A percentile compares a stretch with the other conserved stretches of the same genome.
Conservation (phyloP, 257 asterid genomes). For the Solanum rostratum region DNA sequence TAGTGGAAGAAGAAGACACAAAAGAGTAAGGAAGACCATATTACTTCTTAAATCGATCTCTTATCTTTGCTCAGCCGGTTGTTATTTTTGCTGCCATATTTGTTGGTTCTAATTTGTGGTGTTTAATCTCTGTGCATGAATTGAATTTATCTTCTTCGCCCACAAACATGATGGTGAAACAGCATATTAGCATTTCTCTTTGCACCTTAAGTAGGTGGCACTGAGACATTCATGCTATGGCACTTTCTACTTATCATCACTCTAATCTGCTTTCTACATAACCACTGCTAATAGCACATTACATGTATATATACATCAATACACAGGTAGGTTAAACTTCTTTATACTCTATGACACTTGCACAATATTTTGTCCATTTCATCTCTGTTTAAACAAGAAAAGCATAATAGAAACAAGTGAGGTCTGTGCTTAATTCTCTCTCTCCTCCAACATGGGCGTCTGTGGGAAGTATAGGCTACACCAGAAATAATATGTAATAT, state of each 20-base stretch:
- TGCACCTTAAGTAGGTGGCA: not conserved
- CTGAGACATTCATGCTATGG: not conserved
- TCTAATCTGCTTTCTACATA: not conserved
- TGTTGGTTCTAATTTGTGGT: not conserved
- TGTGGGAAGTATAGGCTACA: not conserved
- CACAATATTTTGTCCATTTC: not conserved
- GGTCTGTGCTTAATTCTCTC: not conserved
- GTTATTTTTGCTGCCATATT: not conserved
- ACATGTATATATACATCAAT: not conserved
- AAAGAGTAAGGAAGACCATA: not conserved
- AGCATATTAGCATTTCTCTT: not conserved
- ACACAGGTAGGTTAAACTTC: not conserved
- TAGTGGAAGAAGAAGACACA: not conserved
- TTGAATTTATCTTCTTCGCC: not conserved
- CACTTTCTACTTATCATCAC: not conserved
- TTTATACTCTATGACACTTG: not conserved
- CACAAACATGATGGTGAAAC: not conserved
- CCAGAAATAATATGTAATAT: not conserved
- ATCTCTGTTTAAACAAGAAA: not conserved
- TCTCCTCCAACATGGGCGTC: not conserved
- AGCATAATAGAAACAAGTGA: not conserved
- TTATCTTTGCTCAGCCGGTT: not conserved
- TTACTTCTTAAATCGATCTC: not conserved
- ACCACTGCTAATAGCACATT: not conserved
- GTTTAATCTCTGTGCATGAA: not conserved